Percentiles rank a stretch among this genome's conserved stretches.
Conservation (phyloP, 2,329 filamentous ascomycete genomes). For the Colletotrichum noveboracense region DNA sequence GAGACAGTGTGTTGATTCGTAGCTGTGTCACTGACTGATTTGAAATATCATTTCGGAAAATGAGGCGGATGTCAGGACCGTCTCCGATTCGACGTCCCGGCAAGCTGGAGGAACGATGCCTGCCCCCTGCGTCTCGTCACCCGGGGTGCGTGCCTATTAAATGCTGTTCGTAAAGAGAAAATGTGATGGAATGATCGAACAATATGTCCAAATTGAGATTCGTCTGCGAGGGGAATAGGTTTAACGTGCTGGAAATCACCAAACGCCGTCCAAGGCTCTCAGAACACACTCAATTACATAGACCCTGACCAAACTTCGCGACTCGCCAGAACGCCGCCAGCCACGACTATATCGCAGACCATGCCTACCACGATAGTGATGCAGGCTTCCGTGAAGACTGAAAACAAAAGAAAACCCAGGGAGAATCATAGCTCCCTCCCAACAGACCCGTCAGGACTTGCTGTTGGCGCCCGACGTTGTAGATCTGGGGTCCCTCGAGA, state of each 20-base stretch:
- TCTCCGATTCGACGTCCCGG: neutral
- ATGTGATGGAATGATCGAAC: neutral
- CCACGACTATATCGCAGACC: neutral
- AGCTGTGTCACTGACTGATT: neutral
- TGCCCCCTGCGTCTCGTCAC: neutral
- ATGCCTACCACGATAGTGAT: neutral
- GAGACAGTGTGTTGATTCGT: neutral
- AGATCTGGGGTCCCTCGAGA: constrained; percentile 4
- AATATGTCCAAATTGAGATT: neutral
- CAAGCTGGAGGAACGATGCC: neutral
- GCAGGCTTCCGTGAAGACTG: neutral
- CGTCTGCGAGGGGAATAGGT: neutral
- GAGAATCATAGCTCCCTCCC: neutral
- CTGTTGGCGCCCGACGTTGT: neutral
- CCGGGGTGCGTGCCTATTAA: neutral
- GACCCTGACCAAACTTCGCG: neutral
- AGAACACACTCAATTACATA: neutral
- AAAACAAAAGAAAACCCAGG: neutral
- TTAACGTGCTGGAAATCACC: neutral
- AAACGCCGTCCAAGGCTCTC: neutral
- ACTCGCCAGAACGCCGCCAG: constrained; percentile 2
- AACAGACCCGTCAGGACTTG: neutral
- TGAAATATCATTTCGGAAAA: neutral
- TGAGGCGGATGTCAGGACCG: neutral
- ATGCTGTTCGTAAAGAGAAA: neutral